Evolutionary conservation across 148 eudicot genomes (phyloP), one percentile per base, ranked within the genome.

Genomic region (Rhododendron simsii): DNA sequence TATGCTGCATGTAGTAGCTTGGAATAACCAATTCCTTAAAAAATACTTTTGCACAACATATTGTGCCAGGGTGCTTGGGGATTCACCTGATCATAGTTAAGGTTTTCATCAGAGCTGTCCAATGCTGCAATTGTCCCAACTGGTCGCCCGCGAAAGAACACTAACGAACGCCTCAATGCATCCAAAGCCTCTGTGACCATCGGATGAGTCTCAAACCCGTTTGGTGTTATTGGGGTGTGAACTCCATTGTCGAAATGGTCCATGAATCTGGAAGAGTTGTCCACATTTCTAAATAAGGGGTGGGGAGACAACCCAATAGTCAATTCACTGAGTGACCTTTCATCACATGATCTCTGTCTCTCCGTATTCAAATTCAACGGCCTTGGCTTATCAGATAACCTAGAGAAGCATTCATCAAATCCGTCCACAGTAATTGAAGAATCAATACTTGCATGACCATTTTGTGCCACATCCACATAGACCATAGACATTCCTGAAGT

Each of bases 41-140:
- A 9, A 20, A 6, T n/a, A 35, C 79, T 75, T 57, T 71, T 71
- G 39, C 76, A 21, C 23, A 37, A 81, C 30, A 18, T 23, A 13
- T 3, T 55, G 69, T 35, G 5, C 9, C 53, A 71, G 55, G 44
- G 45, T 41, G 59, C 7, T n/a, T 45, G 76, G 84, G 33, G 11
- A 51, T 47, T 89, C 86, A 95, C 99, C 99, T 98, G 99, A 90
- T 98, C 98, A 86, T 98, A 98, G 88, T 98, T 98, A 82, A 91
- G 91, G 53, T 94, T 91, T 85, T 95, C 98, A 11, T 92, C 98
- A 51, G 98, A 91, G 83, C 30, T 91, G 86, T 92, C 98, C 57
- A 91, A 74, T 51, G 99, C 99, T 73, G 99, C 99, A 81, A 98
- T 93, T 14, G 99, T 98, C 89, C 99, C 99, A 85, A 98, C 98